Evolutionary conservation across 495 filamentous ascomycete species (phyloP).

Genomic region (Pseudomonodictys pantanalensis): DNA sequence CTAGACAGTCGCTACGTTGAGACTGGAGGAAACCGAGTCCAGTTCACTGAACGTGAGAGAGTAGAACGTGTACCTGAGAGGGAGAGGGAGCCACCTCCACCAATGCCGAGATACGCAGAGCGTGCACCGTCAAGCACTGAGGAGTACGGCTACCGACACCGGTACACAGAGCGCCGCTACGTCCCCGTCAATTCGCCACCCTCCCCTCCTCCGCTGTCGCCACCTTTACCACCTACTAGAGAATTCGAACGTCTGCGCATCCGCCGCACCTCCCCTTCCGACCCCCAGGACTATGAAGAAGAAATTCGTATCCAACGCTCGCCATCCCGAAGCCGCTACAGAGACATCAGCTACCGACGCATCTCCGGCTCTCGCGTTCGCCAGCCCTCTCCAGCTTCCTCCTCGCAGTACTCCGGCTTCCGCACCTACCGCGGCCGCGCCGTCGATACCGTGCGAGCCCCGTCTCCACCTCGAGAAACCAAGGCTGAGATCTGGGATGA

Average conservation of each 20-base stretch:
- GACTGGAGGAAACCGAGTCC: slow-evolving; percentile 20
- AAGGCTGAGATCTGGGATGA: slow-evolving; percentile 16
- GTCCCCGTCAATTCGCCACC: neutral
- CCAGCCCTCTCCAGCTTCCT: neutral
- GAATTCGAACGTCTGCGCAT: slow-evolving; percentile 2
- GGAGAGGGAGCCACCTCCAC: neutral
- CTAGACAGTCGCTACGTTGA: slow-evolving; percentile 17
- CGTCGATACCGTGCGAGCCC: neutral
- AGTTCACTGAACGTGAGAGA: slow-evolving; percentile 5
- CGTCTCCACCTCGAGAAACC: neutral
- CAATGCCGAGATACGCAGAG: neutral
- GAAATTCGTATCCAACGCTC: neutral
- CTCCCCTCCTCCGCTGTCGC: no score
- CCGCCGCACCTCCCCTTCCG: neutral
- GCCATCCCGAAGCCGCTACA: neutral
- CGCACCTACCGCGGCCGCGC: neutral
- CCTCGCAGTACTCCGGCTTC: neutral
- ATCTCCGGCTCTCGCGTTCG: no score
- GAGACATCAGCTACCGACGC: no score
- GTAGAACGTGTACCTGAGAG: neutral
- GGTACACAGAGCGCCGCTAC: neutral
- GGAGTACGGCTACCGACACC: neutral
- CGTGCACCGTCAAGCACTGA: neutral
- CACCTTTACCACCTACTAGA: slow-evolving; percentile 5
- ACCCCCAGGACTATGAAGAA: neutral